Conservation (phyloP, 768 basidiomycete genomes). For the Galerina marginata region DNA sequence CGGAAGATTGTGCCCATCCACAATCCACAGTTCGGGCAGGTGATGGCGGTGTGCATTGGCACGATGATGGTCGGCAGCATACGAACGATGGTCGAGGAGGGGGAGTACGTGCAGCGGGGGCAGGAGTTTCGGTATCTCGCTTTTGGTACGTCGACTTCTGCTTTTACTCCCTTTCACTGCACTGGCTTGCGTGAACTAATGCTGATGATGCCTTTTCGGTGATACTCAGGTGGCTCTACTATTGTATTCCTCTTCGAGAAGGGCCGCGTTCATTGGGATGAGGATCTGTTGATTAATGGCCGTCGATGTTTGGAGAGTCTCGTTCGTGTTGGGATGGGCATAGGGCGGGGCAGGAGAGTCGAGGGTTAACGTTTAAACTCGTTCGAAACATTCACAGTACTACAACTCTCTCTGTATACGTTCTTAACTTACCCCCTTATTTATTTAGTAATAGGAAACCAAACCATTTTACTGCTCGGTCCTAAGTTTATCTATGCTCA, state of each 20-base stretch:
- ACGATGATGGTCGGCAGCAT: background rate
- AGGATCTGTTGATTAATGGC: slow-evolving; percentile 87
- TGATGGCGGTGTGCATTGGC: background rate
- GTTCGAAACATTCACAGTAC: no score
- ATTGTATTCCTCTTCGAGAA: slow-evolving; percentile 91
- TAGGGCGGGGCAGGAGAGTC: slow-evolving; percentile 49
- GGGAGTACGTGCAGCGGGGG: background rate
- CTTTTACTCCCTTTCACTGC: no score
- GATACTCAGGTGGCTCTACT: slow-evolving; percentile 77
- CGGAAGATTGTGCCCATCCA: background rate
- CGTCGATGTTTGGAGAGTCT: slow-evolving; percentile 88
- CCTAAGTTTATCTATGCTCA: no score
- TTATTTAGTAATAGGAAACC: no score
- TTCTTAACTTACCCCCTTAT: no score
- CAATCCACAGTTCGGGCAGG: background rate
- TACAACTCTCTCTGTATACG: no score
- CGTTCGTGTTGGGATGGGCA: slow-evolving; percentile 86
- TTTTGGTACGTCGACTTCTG: background rate
- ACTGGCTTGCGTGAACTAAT: no score
- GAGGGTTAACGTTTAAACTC: no score
- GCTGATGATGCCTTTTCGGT: background rate
- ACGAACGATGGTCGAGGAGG: background rate
- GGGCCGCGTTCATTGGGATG: slow-evolving; percentile 86
- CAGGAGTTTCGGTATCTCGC: background rate
- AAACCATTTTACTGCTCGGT: no score